Conservation (phyloP, 495 filamentous ascomycete genomes). For the Achaetomiella virescens region DNA sequence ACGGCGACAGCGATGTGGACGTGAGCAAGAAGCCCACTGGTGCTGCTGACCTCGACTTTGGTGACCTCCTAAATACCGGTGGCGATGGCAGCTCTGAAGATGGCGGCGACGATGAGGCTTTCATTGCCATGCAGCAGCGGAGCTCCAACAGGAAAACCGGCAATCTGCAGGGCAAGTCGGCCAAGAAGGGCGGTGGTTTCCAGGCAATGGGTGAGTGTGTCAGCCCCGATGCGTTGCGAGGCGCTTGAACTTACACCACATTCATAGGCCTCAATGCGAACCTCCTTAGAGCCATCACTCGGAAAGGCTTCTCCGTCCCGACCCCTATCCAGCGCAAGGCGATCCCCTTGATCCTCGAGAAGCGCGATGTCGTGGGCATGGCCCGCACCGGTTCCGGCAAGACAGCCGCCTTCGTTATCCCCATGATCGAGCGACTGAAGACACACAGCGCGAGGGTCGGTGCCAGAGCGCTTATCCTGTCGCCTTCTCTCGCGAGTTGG, state of each 20-base stretch:
- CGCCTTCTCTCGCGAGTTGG: conserved; percentile 86
- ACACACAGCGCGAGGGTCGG: conserved; percentile 82
- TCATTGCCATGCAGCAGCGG: conserved; percentile 79
- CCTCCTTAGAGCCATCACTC: conserved; percentile 79
- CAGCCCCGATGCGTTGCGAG: not conserved
- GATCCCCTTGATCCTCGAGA: conserved; percentile 82
- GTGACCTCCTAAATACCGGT: conserved; percentile 37
- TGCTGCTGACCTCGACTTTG: conserved; percentile 33
- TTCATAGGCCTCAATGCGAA: conserved; percentile 61
- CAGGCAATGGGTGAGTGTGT: conserved; percentile 73
- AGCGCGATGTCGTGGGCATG: conserved; percentile 94
- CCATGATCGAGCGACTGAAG: conserved; percentile 92
- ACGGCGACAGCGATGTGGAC: conserved; percentile 27
- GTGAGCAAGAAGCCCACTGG: conserved; percentile 9
- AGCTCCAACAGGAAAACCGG: conserved; percentile 77
- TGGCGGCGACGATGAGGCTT: conserved; percentile 50
- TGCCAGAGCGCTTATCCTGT: conserved; percentile 76
- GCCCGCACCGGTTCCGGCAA: conserved; percentile 95
- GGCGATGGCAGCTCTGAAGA: conserved; percentile 22
- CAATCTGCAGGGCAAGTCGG: conserved; percentile 74
- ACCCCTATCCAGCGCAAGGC: conserved; percentile 97
- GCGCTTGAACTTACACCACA: conserved; percentile 4
- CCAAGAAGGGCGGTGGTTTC: conserved; percentile 93
- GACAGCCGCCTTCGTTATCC: conserved; percentile 94
- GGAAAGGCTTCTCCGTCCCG: conserved; percentile 90